Evolutionary conservation across 2,329 filamentous ascomycete genomes (phyloP), one percentile per base, ranked within the genome.

Genomic region (Penicillium psychrosexuale): DNA sequence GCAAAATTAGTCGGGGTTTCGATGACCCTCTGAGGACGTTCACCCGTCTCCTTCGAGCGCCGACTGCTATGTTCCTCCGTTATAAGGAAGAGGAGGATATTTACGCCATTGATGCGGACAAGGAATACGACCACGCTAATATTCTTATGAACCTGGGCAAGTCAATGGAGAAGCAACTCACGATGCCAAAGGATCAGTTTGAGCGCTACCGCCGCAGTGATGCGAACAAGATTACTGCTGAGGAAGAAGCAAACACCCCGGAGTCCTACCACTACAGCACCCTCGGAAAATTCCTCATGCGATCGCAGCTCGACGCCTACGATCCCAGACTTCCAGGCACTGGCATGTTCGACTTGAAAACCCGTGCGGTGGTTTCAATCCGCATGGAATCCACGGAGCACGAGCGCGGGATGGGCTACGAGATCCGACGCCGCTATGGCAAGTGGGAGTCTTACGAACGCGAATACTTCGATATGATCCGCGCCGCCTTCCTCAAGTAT

Each of bases 271-370:
- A 97, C 71, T 99, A 94, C 72, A 91, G 90, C 3, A 90, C 85
- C 0, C 79, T 91, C 60, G 89, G 90, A 4, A 89, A 96, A 67
- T 91, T 99, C 64, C 80, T 99, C 70, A 90, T 99, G 85, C 86
- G 95, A 39, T 97, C 94, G 3, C 94, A 99, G 72, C 81, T 99
- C 12, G 94, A 99, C 70, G 94, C 94, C 0, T 77, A 94, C 65
- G 94, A 99, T 69, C 79, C 86, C 12, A 84, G 94, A 47, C 75
- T 99, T 8, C 94, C 93, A 0, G 94, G 94, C 0, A 89, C 88
- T 5, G 94, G 94, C 38, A 92, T 96, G 79, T 99, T 97, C 68
- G 94, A 99, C 72, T 77, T 99, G 56, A 99, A 99, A 77, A 99
- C 94, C 0, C 84, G 95, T 64, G 92, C 94, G 1, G 93, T 97